Evolutionary conservation across 495 filamentous ascomycete species (phyloP).

Genomic region (Penicillium psychrofluorescens): DNA sequence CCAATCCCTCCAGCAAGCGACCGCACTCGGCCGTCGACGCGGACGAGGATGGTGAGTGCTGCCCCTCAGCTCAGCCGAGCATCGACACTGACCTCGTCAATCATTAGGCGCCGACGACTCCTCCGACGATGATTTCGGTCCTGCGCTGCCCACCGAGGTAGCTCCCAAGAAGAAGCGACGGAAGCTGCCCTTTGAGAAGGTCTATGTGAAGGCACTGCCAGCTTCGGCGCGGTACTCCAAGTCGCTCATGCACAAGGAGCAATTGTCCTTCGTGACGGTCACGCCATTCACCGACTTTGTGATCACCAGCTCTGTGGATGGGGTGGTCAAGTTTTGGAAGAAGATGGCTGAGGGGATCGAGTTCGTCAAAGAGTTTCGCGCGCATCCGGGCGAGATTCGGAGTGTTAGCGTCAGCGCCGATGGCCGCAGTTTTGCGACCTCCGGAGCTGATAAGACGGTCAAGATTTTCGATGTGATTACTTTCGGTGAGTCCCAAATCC

Average conservation of each 20-base stretch:
- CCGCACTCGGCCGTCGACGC: conserved; percentile 32
- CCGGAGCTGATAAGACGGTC: conserved; percentile 76
- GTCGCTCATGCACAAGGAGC: conserved; percentile 97
- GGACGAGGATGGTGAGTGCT: conserved; percentile 25
- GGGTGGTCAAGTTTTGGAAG: conserved; percentile 98
- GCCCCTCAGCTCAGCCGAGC: background rate
- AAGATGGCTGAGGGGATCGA: conserved; percentile 86
- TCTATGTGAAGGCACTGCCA: conserved; percentile 87
- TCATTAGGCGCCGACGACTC: conserved; percentile 52
- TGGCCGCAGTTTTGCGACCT: conserved; percentile 89
- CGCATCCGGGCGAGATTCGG: conserved; percentile 78
- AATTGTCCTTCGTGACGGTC: conserved; percentile 76
- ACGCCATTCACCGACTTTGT: conserved; percentile 89
- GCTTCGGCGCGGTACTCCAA: conserved; percentile 80
- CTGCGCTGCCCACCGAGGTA: conserved; percentile 65
- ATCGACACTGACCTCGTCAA: conserved; percentile 8
- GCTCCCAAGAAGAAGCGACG: conserved; percentile 87
- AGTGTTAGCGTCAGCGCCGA: conserved; percentile 79
- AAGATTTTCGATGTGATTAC: conserved; percentile 96
- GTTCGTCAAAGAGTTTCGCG: conserved; percentile 96
- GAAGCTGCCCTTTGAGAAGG: conserved; percentile 86
- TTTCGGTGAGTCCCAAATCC: conserved; percentile 49
- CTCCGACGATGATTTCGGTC: conserved; percentile 91
- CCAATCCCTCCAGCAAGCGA: conserved; percentile 24
- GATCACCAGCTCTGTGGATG: conserved; percentile 87